Evolutionary conservation across 345 rosid genomes (phyloP), one percentile per base, ranked within the genome.

Genomic region (Theobroma cacao): DNA sequence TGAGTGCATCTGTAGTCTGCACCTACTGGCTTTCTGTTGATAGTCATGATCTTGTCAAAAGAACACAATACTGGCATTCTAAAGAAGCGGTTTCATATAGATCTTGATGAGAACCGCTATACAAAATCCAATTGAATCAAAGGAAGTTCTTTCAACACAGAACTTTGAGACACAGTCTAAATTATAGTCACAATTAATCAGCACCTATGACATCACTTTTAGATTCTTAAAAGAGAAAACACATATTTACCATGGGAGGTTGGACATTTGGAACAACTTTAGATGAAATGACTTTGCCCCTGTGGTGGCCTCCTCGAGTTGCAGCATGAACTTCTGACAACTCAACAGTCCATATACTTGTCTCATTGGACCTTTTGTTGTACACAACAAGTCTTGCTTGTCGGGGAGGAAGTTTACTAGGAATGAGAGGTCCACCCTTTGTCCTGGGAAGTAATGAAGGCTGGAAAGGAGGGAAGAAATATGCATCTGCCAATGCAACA

Each of bases 401-500:
- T 77, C 97, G 85, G 1, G 92, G 89, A 86, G 94, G 97, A 77
- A 92, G 88, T 82, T 90, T 92, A 71, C 82, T 84, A 60, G 94
- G 93, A 73, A 92, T 90, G 8, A 89, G 10, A 36, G 97, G 91
- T 18, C 93, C 93, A 36, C 90, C 90, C 84, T 88, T 92, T 52
- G 89, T 84, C 83, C 90, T 89, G 20, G 88, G 93, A 82, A 92
- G 88, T 79, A 92, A 80, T 14, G 97, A 92, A 52, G 97, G 93
- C 83, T 90, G 97, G 84, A 90, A 92, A 68, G 97, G 97, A 63
- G 97, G 94, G 81, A 92, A 92, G 86, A 92, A 92, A 76, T 92
- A 90, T 22, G 97, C 93, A 81, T 92, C 94, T 4, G 94, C 97
- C 83, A 92, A 74, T 31, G 94, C 97, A 80, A 90, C 91, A 31